These are phyloP conservation scores for Phlebiopsis gigantea DNA, from an alignment of 768 basidiomycete species.

Conservation along the genomic window DNA sequence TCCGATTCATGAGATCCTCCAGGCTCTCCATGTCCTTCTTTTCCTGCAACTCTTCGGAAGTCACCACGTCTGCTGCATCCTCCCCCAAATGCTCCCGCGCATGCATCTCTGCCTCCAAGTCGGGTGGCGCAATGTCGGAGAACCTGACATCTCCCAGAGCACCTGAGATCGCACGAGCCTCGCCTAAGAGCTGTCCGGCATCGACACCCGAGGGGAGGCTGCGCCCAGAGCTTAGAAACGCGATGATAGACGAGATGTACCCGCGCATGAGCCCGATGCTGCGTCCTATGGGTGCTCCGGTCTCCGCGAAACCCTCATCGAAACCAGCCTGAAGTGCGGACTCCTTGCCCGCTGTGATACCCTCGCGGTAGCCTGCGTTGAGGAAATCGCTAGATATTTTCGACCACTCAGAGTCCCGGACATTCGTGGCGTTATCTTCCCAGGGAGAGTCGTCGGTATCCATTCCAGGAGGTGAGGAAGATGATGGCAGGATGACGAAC, in stretches of 20 bases:
- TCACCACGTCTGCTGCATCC: conserved; percentile 17
- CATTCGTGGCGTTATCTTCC: conserved; percentile 41
- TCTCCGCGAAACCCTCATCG: conserved; percentile 71
- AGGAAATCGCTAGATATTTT: conserved; percentile 66
- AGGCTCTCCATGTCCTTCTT: conserved; percentile 48
- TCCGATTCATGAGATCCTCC: conserved; percentile 48
- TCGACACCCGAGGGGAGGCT: conserved; percentile 8
- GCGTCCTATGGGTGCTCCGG: conserved; percentile 71
- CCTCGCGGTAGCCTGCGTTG: conserved; percentile 95
- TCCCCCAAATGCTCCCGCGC: conserved; percentile 56
- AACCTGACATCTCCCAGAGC: conserved; percentile 59
- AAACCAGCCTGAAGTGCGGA: conserved; percentile 85
- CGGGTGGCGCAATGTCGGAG: conserved; percentile 67
- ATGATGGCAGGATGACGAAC: no score
- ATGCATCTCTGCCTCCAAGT: conserved; percentile 76
- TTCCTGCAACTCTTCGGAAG: conserved; percentile 36
- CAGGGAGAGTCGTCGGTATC: conserved; percentile 46
- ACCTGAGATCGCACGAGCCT: conserved; percentile 49
- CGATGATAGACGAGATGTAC: conserved; percentile 52
- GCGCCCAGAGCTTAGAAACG: conserved; percentile 37
- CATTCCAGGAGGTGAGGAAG: no score
- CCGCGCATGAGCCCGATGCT: conserved; percentile 79
- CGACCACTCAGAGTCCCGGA: conserved; percentile 55
- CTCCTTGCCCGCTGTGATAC: conserved; percentile 90
- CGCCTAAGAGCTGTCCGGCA: conserved; percentile 27